phyloP scores from a whole-genome alignment of 2,329 filamentous ascomycete genomes.

The Hypomyces rosellus region DNA sequence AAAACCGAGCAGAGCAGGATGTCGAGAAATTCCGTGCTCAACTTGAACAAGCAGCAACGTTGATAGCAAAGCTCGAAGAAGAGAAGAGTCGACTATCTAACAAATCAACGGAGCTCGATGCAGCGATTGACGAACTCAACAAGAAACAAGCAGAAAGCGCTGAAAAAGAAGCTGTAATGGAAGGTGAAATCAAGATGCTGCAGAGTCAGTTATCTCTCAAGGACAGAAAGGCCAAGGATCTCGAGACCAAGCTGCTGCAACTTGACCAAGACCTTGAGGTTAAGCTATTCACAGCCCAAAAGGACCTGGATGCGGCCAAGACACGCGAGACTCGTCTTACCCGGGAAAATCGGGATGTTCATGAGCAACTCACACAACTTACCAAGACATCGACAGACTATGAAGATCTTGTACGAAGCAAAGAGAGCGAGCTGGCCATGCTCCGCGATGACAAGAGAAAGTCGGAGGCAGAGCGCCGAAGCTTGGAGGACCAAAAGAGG shows the following conservation, averaged over 20 bases:
- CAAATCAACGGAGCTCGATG: conserved; percentile 63
- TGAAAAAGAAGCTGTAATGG: conserved; percentile 67
- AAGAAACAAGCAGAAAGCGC: conserved; percentile 65
- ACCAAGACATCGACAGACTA: conserved; percentile 91
- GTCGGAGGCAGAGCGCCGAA: conserved; percentile 71
- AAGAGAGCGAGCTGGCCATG: conserved; percentile 86
- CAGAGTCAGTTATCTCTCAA: conserved; percentile 85
- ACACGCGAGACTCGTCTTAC: conserved; percentile 68
- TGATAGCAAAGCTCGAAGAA: conserved; percentile 78
- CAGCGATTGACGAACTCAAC: conserved; percentile 63
- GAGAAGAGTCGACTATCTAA: conserved; percentile 73
- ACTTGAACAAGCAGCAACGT: conserved; percentile 81
- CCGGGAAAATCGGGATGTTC: conserved; percentile 74
- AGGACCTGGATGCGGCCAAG: conserved; percentile 70
- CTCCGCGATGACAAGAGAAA: conserved; percentile 79
- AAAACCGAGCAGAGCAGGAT: conserved; percentile 81
- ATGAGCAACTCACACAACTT: conserved; percentile 78
- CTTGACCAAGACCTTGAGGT: conserved; percentile 84
- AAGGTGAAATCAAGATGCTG: conserved; percentile 82
- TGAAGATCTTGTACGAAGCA: conserved; percentile 85
- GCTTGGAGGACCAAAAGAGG: conserved; percentile 72
- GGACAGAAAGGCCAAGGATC: conserved; percentile 80
- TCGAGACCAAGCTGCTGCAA: conserved; percentile 77
- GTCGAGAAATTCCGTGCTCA: conserved; percentile 72
- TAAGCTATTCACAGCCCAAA: conserved; percentile 70